These are phyloP conservation scores for Erythrobasidium hasegawianum DNA, from an alignment of 1,284 basidiomycete species.

Conservation along the genomic window DNA sequence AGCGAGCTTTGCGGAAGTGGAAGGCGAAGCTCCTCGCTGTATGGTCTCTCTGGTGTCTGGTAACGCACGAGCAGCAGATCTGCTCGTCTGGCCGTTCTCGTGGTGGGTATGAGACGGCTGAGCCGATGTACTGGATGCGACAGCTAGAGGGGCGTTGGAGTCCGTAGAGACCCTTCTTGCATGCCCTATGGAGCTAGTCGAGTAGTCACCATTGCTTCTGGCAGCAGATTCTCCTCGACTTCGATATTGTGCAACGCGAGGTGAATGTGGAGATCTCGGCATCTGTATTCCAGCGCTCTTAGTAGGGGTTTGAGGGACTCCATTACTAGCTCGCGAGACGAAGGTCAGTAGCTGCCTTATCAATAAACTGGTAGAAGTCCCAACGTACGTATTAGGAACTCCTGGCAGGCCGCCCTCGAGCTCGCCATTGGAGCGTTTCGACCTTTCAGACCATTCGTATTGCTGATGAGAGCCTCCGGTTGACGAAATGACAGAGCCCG, in stretches of 20 bases:
- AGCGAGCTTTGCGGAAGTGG: neutral
- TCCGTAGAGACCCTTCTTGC: constrained; percentile 1
- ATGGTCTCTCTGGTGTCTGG: neutral
- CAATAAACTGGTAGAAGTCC: no score
- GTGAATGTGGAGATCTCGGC: constrained; percentile 6
- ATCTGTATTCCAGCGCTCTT: no score
- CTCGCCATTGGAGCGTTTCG: neutral
- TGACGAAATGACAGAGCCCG: neutral
- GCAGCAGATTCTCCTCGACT: neutral
- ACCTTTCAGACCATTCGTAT: neutral
- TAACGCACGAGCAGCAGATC: neutral
- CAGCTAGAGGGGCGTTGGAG: constrained; percentile 13
- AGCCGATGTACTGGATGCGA: constrained; percentile 12
- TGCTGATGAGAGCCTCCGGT: neutral
- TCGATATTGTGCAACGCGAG: constrained; percentile 1
- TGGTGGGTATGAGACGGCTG: constrained; percentile 9
- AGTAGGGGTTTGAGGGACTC: no score
- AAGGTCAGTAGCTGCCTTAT: no score
- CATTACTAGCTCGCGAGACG: no score
- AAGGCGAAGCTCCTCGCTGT: neutral
- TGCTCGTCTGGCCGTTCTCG: neutral
- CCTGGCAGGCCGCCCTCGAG: no score
- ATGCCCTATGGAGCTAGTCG: constrained; percentile 11
- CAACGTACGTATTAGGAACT: no score
- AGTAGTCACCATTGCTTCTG: neutral